Conservation (phyloP, 1,284 basidiomycete species). For the Agaricales sp. region DNA sequence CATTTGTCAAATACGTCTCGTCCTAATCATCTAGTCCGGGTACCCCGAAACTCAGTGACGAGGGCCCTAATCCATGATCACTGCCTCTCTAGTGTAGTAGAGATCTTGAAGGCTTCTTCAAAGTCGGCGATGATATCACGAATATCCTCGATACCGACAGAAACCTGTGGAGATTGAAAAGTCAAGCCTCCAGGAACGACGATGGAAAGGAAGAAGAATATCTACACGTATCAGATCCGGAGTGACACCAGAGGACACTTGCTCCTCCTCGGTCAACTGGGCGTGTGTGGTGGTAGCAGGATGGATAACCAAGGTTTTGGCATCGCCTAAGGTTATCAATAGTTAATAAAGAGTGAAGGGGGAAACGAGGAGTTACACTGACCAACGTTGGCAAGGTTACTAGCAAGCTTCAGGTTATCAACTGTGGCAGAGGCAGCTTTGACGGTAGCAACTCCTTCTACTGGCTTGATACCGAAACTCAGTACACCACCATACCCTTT, state of each 20-base stretch:
- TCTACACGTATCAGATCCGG: constrained; percentile 72
- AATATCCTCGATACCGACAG: constrained; percentile 81
- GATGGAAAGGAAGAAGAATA: constrained; percentile 8
- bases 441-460: constrained; percentile 20
- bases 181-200: neutral
- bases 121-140: constrained; percentile 83
- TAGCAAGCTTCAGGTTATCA: constrained; percentile 67
- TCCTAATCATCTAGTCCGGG: no score
- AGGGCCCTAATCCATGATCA: no score
- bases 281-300: constrained; percentile 80
- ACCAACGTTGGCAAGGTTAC: constrained; percentile 72
- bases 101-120: constrained; percentile 36
- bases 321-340: constrained; percentile 29
- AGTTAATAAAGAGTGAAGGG: neutral
- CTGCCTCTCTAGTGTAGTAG: neutral
- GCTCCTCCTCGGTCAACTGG: constrained; percentile 66
- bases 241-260: constrained; percentile 63
- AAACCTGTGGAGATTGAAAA: constrained; percentile 26
- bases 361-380: constrained; percentile 11
- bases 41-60: no score
- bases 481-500: constrained; percentile 69
- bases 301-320: constrained; percentile 79
- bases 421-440: constrained; percentile 54
- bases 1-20: no score
- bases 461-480: constrained; percentile 74